phyloP scores from a whole-genome alignment of 805 yeast genomes.

The Pichia heedii region DNA sequence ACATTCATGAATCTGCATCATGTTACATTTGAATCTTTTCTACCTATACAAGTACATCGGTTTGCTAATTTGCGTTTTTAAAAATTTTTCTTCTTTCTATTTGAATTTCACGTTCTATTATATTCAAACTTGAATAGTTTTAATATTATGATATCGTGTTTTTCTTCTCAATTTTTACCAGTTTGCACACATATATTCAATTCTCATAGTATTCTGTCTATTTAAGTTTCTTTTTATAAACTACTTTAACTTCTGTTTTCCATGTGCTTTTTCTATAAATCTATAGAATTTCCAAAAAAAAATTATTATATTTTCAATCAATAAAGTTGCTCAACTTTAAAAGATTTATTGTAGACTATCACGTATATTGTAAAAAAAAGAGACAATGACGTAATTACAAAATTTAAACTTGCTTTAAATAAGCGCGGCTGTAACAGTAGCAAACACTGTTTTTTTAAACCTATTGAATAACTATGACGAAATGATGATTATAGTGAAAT shows the following conservation, averaged over 20 bases:
- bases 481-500: too few relatives aligned
- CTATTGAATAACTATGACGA: too few relatives aligned
- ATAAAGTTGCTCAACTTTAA: too few relatives aligned
- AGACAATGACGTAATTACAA: too few relatives aligned
- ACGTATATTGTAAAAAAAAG: too few relatives aligned
- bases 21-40: conserved; percentile 10
- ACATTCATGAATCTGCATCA: conserved; percentile 3
- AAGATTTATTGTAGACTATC: too few relatives aligned
- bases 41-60: conserved; percentile 8
- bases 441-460: too few relatives aligned
- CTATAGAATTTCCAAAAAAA: conserved; percentile 3
- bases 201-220: background rate
- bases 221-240: background rate
- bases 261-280: conserved; percentile 4
- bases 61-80: conserved; percentile 1
- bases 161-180: background rate
- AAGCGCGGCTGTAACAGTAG: too few relatives aligned
- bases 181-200: background rate
- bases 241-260: background rate
- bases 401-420: too few relatives aligned
- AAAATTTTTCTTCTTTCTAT: background rate
- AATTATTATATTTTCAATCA: background rate
- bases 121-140: background rate
- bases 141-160: background rate
- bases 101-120: background rate